A percentile compares a stretch with the other conserved stretches of the same genome.
Evolutionary conservation across 768 basidiomycete species (phyloP).

Genomic region (Mycena venus): DNA sequence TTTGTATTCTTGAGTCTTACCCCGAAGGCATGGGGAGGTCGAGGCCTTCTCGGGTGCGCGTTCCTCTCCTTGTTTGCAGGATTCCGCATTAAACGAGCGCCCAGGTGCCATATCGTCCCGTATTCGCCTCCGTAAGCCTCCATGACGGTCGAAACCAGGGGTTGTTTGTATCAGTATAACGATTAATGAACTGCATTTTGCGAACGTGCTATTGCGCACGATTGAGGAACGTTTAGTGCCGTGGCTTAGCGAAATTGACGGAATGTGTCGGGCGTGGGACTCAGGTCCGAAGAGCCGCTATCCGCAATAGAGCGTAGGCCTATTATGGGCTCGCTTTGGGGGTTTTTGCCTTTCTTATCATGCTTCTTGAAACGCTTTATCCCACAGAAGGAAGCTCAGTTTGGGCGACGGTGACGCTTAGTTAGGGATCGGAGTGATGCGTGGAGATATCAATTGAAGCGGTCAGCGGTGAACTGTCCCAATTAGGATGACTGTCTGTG

Average conservation of each 20-base stretch:
- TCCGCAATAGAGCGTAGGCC: background rate
- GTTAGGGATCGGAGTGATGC: slow-evolving; percentile 19
- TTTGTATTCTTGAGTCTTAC: slow-evolving; percentile 67
- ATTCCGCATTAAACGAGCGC: slow-evolving; percentile 11
- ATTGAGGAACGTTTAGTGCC: background rate
- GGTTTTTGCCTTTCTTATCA: slow-evolving; percentile 5
- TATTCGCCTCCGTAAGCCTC: slow-evolving; percentile 46
- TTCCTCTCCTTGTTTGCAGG: slow-evolving; percentile 10
- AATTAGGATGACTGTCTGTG: background rate
- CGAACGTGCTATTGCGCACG: slow-evolving; percentile 7
- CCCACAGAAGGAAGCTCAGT: background rate
- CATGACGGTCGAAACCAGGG: background rate
- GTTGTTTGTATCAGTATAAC: background rate
- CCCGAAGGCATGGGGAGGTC: slow-evolving; percentile 89
- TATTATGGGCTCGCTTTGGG: background rate
- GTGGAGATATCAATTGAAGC: slow-evolving; percentile 14
- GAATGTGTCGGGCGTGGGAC: background rate
- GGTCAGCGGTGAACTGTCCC: background rate
- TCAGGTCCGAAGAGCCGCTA: background rate
- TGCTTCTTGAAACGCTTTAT: slow-evolving; percentile 1
- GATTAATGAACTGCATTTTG: background rate
- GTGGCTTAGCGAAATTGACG: background rate
- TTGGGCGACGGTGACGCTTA: background rate
- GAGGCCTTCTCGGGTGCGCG: slow-evolving; percentile 88
- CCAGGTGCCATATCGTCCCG: slow-evolving; percentile 75